Evolutionary conservation across 306 rosid species (phyloP).

Genomic region (Begonia fuchsioides): DNA sequence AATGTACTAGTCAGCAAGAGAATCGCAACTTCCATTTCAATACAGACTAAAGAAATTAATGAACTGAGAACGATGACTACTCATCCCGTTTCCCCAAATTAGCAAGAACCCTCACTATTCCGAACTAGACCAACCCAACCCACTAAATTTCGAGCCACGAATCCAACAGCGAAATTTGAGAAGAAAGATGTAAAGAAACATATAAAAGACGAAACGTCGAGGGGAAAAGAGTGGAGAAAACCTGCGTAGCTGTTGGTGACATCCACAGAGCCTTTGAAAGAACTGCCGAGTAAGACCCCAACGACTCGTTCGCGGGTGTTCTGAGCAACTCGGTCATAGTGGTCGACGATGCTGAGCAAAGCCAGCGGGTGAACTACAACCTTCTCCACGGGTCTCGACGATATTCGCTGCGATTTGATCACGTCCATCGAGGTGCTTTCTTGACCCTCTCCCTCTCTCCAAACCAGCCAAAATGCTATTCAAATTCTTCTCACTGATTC

Average conservation of each 20-base stretch:
- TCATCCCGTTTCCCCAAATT: neutral
- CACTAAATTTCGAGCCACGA: neutral
- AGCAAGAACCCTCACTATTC: neutral
- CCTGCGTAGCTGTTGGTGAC: slow-evolving; percentile 85
- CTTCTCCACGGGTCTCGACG: slow-evolving; percentile 51
- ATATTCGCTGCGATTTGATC: slow-evolving; percentile 61
- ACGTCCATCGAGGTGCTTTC: slow-evolving; percentile 45
- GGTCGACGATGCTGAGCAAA: slow-evolving; percentile 74
- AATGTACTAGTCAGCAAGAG: too few relatives aligned
- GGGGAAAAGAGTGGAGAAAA: slow-evolving; percentile 6
- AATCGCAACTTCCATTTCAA: neutral
- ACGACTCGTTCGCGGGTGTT: slow-evolving; percentile 74
- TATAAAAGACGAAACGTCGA: neutral
- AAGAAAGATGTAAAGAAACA: neutral
- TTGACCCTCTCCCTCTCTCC: too few relatives aligned
- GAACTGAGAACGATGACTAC: neutral
- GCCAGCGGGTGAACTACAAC: slow-evolving; percentile 74
- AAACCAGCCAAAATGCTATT: too few relatives aligned
- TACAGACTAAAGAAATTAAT: neutral
- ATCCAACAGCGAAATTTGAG: neutral
- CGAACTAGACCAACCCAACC: neutral
- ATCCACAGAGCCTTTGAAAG: slow-evolving; percentile 66
- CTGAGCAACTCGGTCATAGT: slow-evolving; percentile 68
- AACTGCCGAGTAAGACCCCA: slow-evolving; percentile 66
- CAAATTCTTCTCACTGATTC: too few relatives aligned